Evolutionary conservation across 495 filamentous ascomycete genomes (phyloP), one percentile per base, ranked within the genome.

Genomic region (Hypoxylon fuscum): DNA sequence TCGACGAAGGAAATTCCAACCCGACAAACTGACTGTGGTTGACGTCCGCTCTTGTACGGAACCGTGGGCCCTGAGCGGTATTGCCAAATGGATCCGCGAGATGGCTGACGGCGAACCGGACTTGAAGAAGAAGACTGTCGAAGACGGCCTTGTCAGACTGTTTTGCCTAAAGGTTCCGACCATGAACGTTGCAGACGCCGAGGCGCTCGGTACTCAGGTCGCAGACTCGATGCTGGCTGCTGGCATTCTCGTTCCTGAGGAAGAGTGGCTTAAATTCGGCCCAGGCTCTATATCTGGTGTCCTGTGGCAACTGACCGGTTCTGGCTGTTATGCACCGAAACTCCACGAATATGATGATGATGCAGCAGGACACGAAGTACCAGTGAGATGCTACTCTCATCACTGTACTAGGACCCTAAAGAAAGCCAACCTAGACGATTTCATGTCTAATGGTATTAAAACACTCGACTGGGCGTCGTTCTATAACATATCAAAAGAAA

Each of bases 121-220:
- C 75, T 82, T 99, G 18, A 91, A 89, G 66, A 84, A 90, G 68
- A 87, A 90, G 53, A 86, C 89, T 4, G 83, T 98, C 41, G 87
- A 89, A 27, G 93, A 97, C 49, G 93, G 90, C 1, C 84, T 98
- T 37, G 88, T 97, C 18, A 91, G 87, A 7, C 78, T 99, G 17
- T 98, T 99, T 71, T 96, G 93, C 12, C 87, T 93, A 76, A 97
- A 96, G 74, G 93, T 99, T 1, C 93, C 96, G 1, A 99, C 94
- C 0, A 98, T 99, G 95, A 98, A 99, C 67, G 93, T 92, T 41
- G 93, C 95, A 1, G 95, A 98, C 80, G 96, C 96, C 1, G 95
- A 99, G 70, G 88, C 88, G 5, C 79, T 99, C 17, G 89, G 90
- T 42, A 83, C 87, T 40, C 86, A 84, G 45, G 90, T 97, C 1